Conservation (phyloP, 2,329 filamentous ascomycete species). For the Fusarium xyrophilum region DNA sequence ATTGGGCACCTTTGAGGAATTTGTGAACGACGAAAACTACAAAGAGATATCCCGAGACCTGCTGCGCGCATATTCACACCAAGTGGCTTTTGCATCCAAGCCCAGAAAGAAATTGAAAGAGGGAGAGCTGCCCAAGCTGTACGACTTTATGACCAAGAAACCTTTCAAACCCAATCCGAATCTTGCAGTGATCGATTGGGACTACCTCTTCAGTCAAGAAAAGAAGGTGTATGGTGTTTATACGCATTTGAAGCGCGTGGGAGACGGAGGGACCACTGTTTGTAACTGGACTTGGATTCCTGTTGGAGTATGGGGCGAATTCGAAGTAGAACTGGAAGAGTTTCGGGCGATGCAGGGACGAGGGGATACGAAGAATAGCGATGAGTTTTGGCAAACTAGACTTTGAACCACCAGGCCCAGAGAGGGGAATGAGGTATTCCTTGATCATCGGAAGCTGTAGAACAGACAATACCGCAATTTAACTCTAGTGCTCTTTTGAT, state of each 20-base stretch:
- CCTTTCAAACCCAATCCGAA: background rate
- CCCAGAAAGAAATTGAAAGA: background rate
- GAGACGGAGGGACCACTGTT: background rate
- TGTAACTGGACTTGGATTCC: background rate
- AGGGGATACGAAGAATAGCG: background rate
- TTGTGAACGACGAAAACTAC: background rate
- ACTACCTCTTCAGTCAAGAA: background rate
- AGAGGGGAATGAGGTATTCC: background rate
- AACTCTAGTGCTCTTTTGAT: background rate
- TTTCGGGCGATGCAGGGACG: background rate
- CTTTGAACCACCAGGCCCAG: background rate
- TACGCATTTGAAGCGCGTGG: background rate
- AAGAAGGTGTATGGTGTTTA: background rate
- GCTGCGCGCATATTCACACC: background rate
- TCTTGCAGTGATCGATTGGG: background rate
- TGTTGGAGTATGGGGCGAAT: background rate
- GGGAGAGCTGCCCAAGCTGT: background rate
- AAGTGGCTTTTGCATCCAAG: background rate
- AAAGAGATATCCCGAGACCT: background rate
- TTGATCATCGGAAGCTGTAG: background rate
- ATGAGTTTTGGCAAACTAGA: background rate
- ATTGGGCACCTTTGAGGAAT: accelerated
- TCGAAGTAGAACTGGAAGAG: background rate
- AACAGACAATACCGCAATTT: background rate
- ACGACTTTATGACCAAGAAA: background rate